Percentiles rank a stretch among this genome's conserved stretches.
Conservation (phyloP, 257 asterid genomes). For the Solanum clarkiae region DNA sequence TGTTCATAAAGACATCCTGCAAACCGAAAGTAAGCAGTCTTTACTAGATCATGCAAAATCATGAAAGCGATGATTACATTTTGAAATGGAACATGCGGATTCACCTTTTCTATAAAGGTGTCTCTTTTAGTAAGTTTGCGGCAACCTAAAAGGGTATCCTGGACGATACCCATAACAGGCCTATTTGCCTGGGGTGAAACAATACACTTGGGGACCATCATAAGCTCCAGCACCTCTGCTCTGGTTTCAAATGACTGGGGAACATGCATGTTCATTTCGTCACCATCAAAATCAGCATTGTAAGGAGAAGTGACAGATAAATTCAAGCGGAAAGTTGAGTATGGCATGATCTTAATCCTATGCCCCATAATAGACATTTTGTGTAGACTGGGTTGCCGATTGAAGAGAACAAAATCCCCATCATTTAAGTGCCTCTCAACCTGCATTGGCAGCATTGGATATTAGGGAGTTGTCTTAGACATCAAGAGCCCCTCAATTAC, state of each 20-base stretch:
- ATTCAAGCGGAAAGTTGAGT: conserved; percentile 92
- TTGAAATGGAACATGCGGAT: neutral
- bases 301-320: conserved; percentile 97
- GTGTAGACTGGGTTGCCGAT: conserved; percentile 97
- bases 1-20: conserved; percentile 99
- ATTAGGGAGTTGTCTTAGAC: neutral
- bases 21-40: neutral
- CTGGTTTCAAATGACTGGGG: conserved; percentile 99
- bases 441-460: conserved; percentile 30
- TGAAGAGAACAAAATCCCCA: conserved; percentile 94
- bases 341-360: conserved; percentile 96
- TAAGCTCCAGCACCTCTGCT: conserved; percentile 93
- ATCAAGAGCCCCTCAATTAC: neutral
- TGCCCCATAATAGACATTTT: conserved; percentile 99
- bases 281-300: conserved; percentile 99
- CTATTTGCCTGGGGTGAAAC: conserved; percentile 96
- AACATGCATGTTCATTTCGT: conserved; percentile 99
- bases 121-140: conserved; percentile 94
- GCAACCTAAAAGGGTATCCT: conserved; percentile 94
- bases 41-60: neutral
- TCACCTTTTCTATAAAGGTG: conserved; percentile 95
- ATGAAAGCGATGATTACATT: neutral
- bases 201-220: conserved; percentile 98
- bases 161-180: conserved; percentile 99
- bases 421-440: conserved; percentile 98